Evolutionary conservation across 2,329 filamentous ascomycete species (phyloP).

Genomic region (Cercospora brassicicola): DNA sequence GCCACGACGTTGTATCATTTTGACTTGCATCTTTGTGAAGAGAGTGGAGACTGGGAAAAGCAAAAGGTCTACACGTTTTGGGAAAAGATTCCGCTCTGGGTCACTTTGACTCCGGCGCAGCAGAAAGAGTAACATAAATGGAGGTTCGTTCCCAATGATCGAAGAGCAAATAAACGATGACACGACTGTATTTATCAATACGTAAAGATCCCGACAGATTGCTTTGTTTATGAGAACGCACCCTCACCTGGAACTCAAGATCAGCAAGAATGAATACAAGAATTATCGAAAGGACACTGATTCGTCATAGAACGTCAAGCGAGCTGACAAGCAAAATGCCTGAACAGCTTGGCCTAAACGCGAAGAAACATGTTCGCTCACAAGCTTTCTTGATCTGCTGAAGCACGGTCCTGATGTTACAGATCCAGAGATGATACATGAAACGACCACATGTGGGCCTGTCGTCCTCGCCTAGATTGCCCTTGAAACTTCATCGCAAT

Average conservation of each 20-base stretch:
- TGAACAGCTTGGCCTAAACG: neutral
- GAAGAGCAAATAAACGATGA: neutral
- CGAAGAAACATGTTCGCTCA: neutral
- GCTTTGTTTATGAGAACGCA: neutral
- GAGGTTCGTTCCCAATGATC: neutral
- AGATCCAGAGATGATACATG: neutral
- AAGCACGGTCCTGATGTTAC: neutral
- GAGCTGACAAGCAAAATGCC: neutral
- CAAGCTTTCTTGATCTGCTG: neutral
- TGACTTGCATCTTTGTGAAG: constrained; percentile 18
- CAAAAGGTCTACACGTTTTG: constrained; percentile 33
- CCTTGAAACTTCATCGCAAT: too few relatives aligned
- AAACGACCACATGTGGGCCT: neutral
- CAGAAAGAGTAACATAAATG: neutral
- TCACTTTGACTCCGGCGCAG: neutral
- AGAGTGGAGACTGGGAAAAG: constrained; percentile 6
- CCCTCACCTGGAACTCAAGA: neutral
- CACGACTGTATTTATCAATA: neutral
- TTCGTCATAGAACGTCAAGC: neutral
- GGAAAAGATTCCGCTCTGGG: constrained; percentile 36
- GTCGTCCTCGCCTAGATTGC: neutral
- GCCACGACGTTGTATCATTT: constrained; percentile 16
- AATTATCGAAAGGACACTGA: neutral
- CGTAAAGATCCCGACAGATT: neutral
- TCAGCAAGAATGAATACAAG: neutral